A percentile compares a stretch with the other conserved stretches of the same genome.
phyloP scores from a whole-genome alignment of 257 asterid species.

The Solanum sparsipilum region DNA sequence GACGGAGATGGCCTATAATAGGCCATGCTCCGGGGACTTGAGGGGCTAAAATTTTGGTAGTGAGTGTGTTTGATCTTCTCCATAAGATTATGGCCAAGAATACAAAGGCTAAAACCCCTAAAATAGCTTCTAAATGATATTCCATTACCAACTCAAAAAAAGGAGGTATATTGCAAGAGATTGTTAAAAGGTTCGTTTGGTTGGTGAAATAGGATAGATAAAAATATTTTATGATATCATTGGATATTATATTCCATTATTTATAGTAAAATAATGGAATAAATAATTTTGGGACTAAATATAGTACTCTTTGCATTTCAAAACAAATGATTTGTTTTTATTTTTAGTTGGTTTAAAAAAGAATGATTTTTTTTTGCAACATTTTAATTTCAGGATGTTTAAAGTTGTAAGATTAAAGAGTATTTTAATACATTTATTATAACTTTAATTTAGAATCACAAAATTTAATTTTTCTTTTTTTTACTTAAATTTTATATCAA shows the following conservation, averaged over 20 bases:
- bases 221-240: no score
- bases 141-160: not conserved
- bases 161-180: not conserved
- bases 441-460: no score
- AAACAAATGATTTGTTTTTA: not conserved
- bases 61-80: not conserved
- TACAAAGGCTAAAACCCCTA: not conserved
- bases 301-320: not conserved
- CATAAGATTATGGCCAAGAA: not conserved
- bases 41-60: conserved; percentile 11
- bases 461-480: no score
- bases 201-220: not conserved
- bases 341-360: not conserved
- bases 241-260: not conserved
- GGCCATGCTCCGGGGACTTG: conserved; percentile 48
- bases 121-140: not conserved
- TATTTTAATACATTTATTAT: no score
- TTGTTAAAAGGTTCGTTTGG: not conserved
- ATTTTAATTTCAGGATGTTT: no score
- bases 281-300: no score
- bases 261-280: not conserved
- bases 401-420: no score
- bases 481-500: not conserved
- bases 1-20: conserved; percentile 43
- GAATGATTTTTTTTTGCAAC: no score